Evolutionary conservation across 2,329 filamentous ascomycete species (phyloP).

Genomic region (Diaporthe sp.): DNA sequence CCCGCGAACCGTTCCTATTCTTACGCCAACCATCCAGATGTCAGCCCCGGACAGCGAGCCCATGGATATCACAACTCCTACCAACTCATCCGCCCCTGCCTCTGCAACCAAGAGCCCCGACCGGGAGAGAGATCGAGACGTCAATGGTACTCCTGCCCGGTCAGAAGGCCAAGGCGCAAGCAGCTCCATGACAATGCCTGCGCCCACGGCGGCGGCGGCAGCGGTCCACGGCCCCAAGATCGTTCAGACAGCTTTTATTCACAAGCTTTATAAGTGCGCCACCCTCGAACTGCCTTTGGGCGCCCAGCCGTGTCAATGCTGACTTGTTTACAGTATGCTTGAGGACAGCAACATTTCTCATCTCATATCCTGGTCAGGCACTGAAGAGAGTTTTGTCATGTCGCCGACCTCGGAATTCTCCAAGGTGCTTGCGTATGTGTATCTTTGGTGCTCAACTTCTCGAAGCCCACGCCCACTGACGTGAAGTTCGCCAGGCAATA

Average conservation of each 20-base stretch:
- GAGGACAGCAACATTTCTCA: slow-evolving; percentile 95
- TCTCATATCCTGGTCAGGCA: slow-evolving; percentile 94
- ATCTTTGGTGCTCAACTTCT: slow-evolving; percentile 39
- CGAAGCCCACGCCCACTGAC: slow-evolving; percentile 40
- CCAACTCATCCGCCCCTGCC: slow-evolving; percentile 58
- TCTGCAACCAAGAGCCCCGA: slow-evolving; percentile 60
- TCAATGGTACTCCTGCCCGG: slow-evolving; percentile 51
- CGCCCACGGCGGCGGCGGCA: slow-evolving; percentile 72
- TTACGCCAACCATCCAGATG: slow-evolving; percentile 69
- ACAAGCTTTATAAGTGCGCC: slow-evolving; percentile 95
- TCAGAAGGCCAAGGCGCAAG: slow-evolving; percentile 52
- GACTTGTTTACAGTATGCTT: slow-evolving; percentile 80
- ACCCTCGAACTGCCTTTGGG: not conserved
- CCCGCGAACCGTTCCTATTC: slow-evolving; percentile 69
- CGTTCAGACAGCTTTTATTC: slow-evolving; percentile 98
- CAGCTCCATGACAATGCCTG: slow-evolving; percentile 60
- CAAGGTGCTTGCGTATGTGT: slow-evolving; percentile 92
- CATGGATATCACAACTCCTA: slow-evolving; percentile 72
- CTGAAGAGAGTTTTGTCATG: slow-evolving; percentile 98
- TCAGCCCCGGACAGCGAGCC: slow-evolving; percentile 70
- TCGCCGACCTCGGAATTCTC: slow-evolving; percentile 97
- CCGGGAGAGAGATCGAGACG: slow-evolving; percentile 49
- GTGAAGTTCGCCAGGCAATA: slow-evolving; percentile 78
- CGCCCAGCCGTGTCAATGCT: not conserved
- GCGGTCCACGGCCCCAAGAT: slow-evolving; percentile 95